These are phyloP conservation scores for Fraxinus latifolia DNA, from an alignment of 305 asterid species.

Conservation along the genomic window DNA sequence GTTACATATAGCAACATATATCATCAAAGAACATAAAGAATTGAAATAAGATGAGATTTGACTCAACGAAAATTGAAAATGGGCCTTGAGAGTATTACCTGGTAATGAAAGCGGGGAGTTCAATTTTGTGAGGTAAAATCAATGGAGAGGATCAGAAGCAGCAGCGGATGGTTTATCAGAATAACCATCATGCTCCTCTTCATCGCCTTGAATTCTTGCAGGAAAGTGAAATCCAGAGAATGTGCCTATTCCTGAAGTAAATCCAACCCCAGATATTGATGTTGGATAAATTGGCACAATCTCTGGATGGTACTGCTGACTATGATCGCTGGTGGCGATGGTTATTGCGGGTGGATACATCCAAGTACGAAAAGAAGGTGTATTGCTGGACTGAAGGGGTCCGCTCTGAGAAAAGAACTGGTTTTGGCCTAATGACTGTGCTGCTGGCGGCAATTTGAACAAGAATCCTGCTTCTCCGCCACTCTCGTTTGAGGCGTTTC, in stretches of 20 bases:
- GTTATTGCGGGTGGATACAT: constrained; percentile 56
- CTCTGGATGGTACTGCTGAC: constrained; percentile 40
- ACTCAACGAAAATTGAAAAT: neutral
- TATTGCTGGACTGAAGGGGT: constrained; percentile 97
- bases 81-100: constrained; percentile 5
- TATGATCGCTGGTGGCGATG: constrained; percentile 42
- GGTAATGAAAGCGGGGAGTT: neutral
- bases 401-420: constrained; percentile 87
- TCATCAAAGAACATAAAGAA: neutral
- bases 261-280: constrained; percentile 50
- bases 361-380: constrained; percentile 95
- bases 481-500: constrained; percentile 31
- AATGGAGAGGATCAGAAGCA: constrained; percentile 91
- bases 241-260: constrained; percentile 52
- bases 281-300: constrained; percentile 52
- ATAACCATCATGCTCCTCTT: constrained; percentile 93
- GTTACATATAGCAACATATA: constrained; percentile 18
- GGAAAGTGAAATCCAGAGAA: constrained; percentile 77
- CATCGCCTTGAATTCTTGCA: constrained; percentile 93
- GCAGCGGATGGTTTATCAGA: constrained; percentile 93
- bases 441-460: constrained; percentile 54
- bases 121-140: constrained; percentile 37
- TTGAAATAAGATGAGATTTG: neutral
- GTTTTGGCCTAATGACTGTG: constrained; percentile 53
- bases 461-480: constrained; percentile 45